These are phyloP conservation scores for Aphanomyces cochlioides DNA, from an alignment of 352 stramenopile genomes.

Conservation along the genomic window DNA sequence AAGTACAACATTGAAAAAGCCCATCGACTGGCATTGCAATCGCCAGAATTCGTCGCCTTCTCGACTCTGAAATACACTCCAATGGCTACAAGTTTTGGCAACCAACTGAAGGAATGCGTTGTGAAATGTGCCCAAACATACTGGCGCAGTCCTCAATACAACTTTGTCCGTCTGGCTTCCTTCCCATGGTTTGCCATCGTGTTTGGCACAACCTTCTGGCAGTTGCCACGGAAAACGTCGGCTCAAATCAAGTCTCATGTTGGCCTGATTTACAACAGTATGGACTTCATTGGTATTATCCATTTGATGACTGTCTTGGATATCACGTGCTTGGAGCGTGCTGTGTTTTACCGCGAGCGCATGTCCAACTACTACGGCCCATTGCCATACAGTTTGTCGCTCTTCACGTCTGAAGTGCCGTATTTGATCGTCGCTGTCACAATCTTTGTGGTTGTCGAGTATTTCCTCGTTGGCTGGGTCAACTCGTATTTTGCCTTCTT, in stretches of 20 bases:
- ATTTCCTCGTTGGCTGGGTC: too few relatives aligned
- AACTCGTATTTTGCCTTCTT: too few relatives aligned
- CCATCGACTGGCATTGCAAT: slow-evolving; percentile 35
- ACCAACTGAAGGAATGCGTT: slow-evolving; percentile 39
- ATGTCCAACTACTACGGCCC: slow-evolving; percentile 18
- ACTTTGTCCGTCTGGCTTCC: slow-evolving; percentile 69
- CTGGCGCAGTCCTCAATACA: slow-evolving; percentile 79
- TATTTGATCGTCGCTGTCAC: neutral
- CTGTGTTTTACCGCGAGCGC: slow-evolving; percentile 21
- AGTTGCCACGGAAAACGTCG: neutral
- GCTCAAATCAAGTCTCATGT: slow-evolving; percentile 2
- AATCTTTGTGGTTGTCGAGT: too few relatives aligned
- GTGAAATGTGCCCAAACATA: slow-evolving; percentile 64
- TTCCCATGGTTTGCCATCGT: slow-evolving; percentile 73
- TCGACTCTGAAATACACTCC: slow-evolving; percentile 30
- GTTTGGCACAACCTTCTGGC: slow-evolving; percentile 37
- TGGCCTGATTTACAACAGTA: slow-evolving; percentile 4
- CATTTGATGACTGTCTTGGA: neutral
- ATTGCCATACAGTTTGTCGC: neutral
- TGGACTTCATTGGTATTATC: neutral
- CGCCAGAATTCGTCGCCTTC: slow-evolving; percentile 9
- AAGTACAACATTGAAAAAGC: slow-evolving; percentile 40
- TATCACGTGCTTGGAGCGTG: neutral
- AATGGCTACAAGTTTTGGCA: slow-evolving; percentile 36
- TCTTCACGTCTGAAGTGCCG: neutral